Base-by-base conservation (phyloP, 139 green algal genomes). In the Tetraselmis striata region DNA sequence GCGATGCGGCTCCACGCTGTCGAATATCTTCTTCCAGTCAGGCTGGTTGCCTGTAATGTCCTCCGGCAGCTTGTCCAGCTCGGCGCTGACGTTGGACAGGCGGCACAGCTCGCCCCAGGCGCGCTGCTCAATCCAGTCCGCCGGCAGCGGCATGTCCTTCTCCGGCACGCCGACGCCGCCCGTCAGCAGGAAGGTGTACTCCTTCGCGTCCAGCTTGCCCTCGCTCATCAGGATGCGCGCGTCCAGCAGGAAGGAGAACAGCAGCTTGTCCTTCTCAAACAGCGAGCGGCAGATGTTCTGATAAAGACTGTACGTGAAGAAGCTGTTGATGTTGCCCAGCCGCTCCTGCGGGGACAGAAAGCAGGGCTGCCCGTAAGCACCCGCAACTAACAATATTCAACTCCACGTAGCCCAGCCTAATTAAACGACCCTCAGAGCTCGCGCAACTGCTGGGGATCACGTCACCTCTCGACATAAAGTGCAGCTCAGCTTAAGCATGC, bases 261-360 rank as follows among this genome's bases (percentile, higher is more conserved):
- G 30, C 1, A 85, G 77, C 82, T 82, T 80, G 80, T 84, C 80
- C 80, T 84, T 84, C 80, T 84, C 80, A 28, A 81, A 80, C 25
- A 81, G 29, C 5, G 25, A 91, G 86, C 91, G 84, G 89, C 92
- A 95, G 11, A 95, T 90, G 74, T 95, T 95, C 83, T 90, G 80
- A 85, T 91, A 95, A 1, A 95, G 83, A 83, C 93, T 92, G 84
- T 87, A 93, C 0, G 89, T 94, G 85, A 93, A 93, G 88, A 93
- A 84, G 59, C 90, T 85, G 81, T 92, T 91, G 58, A 95, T 84
- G 75, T 89, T 78, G 76, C 90, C 80, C 77, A 95, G 87, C 45
- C 45, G 45, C 45, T 67, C 45, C 5, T 67, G 45, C 45, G 45
- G 18, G 11, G 45, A 26, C 58, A 28, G 18, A 28, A 30, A 26